Base-by-base conservation (phyloP, 768 basidiomycete genomes). In the Saitozyma sp. region DNA sequence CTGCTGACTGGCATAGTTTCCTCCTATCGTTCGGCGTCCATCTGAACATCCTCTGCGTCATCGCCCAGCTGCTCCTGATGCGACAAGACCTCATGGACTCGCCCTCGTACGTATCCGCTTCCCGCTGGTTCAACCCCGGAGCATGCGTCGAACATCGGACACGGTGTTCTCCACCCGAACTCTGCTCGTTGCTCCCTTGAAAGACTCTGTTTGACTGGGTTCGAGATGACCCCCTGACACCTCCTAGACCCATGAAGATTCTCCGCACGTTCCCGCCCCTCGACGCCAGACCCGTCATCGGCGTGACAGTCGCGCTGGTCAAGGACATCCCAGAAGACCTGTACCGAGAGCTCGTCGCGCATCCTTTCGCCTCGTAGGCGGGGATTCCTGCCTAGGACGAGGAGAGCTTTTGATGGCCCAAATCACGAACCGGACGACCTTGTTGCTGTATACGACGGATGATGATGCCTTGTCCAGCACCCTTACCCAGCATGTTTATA, bases 1-100 rank as follows among this genome's bases (percentile, higher is more conserved):
- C 51, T 10, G 19, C 8, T 56, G 54, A 41, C 41, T 38, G 4
- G 20, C 40, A 1, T 6, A 77, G 78, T 79, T 99, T 98, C 76
- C 84, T 99, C 9, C 84, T 99, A 37, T 92, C 95, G 4, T 98
- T 94, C 73, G 96, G 96, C 13, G 90, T 94, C 20, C 96, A 98
- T 74, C 83, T 99, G 17, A 99, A 99, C 73, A 89, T 99, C 10
- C 83, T 99, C 14, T 97, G 94, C 74, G 93, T 98, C 3, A 97
- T 98, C 63, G 95, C 96, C 8, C 96, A 98, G 73, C 81, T 99
- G 5, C 78, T 94, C 4, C 84, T 95, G 10, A 95, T 97, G 80
- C 84, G 92, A 62, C 89, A 91, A 50, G 90, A 92, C 51, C 86
- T 99, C 52, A 92, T 99, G 88, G 83, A 81, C 54, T 91, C 89